phyloP scores from a whole-genome alignment of 1,284 basidiomycete species.

The Pascua sp. region DNA sequence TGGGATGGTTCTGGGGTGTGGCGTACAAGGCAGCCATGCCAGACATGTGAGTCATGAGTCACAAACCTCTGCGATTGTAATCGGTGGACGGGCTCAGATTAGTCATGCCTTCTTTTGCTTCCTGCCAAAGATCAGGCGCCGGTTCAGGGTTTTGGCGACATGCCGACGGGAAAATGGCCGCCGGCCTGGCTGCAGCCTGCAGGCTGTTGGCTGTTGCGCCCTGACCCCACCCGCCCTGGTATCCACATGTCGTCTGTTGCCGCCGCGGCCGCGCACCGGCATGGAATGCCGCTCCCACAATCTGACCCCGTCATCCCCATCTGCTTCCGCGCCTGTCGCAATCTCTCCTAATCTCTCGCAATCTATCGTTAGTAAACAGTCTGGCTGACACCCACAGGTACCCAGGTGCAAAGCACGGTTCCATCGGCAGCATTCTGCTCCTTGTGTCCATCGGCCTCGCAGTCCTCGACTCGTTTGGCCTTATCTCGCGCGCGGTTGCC shows the following conservation, averaged over 20 bases:
- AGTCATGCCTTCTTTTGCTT: neutral
- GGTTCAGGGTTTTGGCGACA: neutral
- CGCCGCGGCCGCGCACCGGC: no score
- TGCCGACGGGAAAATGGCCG: no score
- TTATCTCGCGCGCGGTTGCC: conserved; percentile 27
- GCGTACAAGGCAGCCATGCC: conserved; percentile 38
- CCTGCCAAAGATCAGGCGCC: no score
- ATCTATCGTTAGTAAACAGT: no score
- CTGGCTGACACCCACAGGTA: conserved; percentile 29
- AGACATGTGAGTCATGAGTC: conserved; percentile 30
- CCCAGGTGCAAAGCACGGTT: conserved; percentile 35
- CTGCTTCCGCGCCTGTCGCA: no score
- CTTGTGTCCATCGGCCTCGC: conserved; percentile 34
- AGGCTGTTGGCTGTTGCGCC: no score
- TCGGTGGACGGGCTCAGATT: neutral
- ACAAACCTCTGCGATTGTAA: neutral
- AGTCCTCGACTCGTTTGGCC: conserved; percentile 33
- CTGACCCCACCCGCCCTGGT: no score
- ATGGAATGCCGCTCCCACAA: neutral
- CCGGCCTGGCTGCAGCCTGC: no score
- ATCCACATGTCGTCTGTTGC: no score
- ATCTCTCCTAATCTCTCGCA: no score
- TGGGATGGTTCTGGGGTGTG: conserved; percentile 41
- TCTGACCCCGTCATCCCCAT: neutral
- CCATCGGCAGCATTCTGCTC: conserved; percentile 33